phyloP scores from a whole-genome alignment of 2,329 filamentous ascomycete species.

The Calycina herbarum region DNA sequence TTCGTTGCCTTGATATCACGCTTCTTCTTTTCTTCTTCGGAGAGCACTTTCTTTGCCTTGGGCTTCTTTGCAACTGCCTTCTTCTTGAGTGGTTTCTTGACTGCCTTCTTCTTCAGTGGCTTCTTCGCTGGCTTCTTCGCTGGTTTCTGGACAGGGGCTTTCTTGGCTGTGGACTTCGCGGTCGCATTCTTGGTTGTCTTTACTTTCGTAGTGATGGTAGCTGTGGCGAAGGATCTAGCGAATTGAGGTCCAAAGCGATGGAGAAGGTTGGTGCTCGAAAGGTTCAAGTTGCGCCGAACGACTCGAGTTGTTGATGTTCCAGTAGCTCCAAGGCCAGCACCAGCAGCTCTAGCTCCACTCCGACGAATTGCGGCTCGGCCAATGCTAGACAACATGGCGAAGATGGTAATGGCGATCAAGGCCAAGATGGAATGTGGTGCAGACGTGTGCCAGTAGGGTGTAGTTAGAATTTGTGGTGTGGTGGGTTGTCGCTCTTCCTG shows the following conservation, averaged over 20 bases:
- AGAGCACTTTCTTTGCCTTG: constrained; percentile 34
- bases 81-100: constrained; percentile 13
- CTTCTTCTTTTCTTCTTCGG: constrained; percentile 35
- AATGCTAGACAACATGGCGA: constrained; percentile 37
- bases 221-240: constrained; percentile 31
- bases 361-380: constrained; percentile 36
- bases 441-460: background rate
- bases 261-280: background rate
- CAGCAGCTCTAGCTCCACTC: constrained; percentile 24
- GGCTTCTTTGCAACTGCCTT: constrained; percentile 32
- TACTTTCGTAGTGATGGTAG: constrained; percentile 11
- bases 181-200: constrained; percentile 18
- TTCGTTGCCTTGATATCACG: constrained; percentile 32
- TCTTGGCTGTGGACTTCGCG: constrained; percentile 14
- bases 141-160: constrained; percentile 12
- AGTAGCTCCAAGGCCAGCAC: constrained; percentile 31
- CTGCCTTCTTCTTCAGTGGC: constrained; percentile 10
- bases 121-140: constrained; percentile 11
- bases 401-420: background rate
- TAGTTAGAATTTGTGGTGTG: background rate
- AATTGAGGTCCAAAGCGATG: constrained; percentile 11
- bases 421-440: background rate
- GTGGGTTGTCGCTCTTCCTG: background rate
- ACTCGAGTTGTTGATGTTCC: constrained; percentile 31
- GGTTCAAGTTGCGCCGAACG: constrained; percentile 6